phyloP scores from a whole-genome alignment of 1,284 basidiomycete genomes.

The Spongispora temasekensis region DNA sequence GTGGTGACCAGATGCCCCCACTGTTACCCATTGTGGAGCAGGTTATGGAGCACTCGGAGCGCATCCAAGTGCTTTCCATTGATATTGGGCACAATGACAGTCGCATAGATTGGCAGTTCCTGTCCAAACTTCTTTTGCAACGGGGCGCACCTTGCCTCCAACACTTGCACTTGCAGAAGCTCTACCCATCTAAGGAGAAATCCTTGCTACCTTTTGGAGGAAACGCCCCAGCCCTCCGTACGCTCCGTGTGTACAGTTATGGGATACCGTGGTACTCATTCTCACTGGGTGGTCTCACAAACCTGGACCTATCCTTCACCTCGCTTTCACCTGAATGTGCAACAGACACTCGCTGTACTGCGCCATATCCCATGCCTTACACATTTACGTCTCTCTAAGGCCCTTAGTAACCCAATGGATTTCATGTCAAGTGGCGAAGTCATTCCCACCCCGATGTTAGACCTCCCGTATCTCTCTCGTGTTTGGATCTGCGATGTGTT shows the following conservation, averaged over 20 bases:
- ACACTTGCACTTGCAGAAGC: constrained; percentile 1
- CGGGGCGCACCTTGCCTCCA: constrained; percentile 3
- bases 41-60: neutral
- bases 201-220: neutral
- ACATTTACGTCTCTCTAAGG: neutral
- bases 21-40: constrained; percentile 2
- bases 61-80: constrained; percentile 1
- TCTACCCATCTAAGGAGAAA: neutral
- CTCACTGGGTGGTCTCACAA: neutral
- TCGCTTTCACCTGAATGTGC: neutral
- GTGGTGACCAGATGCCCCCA: constrained; percentile 1
- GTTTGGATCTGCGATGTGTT: neutral
- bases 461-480: neutral
- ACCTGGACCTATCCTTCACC: neutral
- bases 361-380: constrained; percentile 30
- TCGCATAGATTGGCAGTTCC: neutral
- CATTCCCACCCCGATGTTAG: neutral
- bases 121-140: neutral
- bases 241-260: neutral
- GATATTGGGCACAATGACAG: no score
- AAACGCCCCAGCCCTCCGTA: constrained; percentile 3
- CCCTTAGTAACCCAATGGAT: neutral
- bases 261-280: neutral
- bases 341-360: constrained; percentile 26
- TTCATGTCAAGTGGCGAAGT: neutral